Conservation (phyloP, 2,329 filamentous ascomycete genomes). For the Pseudogymnoascus sp. region DNA sequence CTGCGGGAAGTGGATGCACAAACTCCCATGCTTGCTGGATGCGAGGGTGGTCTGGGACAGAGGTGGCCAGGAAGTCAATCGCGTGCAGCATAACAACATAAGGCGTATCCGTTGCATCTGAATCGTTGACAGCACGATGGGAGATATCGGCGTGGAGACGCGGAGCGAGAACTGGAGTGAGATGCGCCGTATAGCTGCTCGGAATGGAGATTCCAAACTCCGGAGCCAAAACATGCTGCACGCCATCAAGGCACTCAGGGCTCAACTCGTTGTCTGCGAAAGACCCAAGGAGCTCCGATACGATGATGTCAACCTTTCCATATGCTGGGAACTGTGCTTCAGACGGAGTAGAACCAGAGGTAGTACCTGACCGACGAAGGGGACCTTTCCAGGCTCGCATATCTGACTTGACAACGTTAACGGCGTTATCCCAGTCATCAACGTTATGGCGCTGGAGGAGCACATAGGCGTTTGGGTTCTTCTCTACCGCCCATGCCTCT, state of each 20-base stretch:
- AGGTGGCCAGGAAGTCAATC: conserved; percentile 73
- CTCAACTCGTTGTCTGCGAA: conserved; percentile 97
- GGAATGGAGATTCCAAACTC: conserved; percentile 88
- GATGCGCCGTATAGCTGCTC: conserved; percentile 82
- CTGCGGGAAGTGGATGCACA: conserved; percentile 60
- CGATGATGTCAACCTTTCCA: conserved; percentile 78
- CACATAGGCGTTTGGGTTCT: conserved; percentile 97
- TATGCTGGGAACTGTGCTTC: conserved; percentile 39
- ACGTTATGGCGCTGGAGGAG: conserved; percentile 82
- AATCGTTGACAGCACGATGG: conserved; percentile 51
- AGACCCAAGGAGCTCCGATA: conserved; percentile 89
- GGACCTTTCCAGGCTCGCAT: conserved; percentile 97
- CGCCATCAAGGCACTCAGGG: conserved; percentile 91
- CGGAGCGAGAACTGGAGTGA: conserved; percentile 86
- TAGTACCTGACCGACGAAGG: conserved; percentile 36
- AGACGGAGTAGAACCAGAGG: conserved; percentile 30
- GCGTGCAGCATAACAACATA: conserved; percentile 92
- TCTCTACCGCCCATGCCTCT: conserved; percentile 88
- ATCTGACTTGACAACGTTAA: conserved; percentile 88
- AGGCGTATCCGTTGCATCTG: conserved; percentile 76
- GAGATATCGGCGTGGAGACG: conserved; percentile 76
- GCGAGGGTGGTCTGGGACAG: conserved; percentile 48
- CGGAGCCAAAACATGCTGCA: conserved; percentile 77
- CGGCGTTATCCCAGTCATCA: conserved; percentile 68
- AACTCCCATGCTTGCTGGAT: conserved; percentile 79